Evolutionary conservation across 2,329 filamentous ascomycete species (phyloP).

Genomic region (Fusarium sp.): DNA sequence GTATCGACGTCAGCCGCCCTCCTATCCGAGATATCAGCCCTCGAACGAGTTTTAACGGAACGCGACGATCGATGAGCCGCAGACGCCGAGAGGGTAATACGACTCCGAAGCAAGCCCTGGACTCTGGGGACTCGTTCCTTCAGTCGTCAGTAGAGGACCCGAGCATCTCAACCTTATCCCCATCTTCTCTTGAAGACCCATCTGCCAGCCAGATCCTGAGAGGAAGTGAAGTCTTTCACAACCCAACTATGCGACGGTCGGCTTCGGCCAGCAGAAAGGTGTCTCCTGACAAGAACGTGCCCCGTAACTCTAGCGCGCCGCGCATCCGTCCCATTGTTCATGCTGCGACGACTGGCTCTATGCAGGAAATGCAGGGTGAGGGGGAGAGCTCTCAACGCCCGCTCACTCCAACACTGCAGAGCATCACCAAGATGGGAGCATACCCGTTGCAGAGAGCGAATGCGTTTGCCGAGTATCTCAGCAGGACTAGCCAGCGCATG

Average conservation of each 20-base stretch:
- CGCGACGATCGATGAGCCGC: slow-evolving; percentile 64
- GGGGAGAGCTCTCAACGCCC: slow-evolving; percentile 34
- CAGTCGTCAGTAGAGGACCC: slow-evolving; percentile 79
- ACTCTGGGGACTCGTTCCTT: slow-evolving; percentile 76
- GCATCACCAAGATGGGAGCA: slow-evolving; percentile 70
- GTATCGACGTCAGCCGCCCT: slow-evolving; percentile 62
- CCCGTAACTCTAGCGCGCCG: slow-evolving; percentile 22
- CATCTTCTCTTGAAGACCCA: slow-evolving; percentile 79
- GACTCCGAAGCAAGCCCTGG: slow-evolving; percentile 52
- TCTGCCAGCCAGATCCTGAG: slow-evolving; percentile 92
- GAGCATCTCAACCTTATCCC: slow-evolving; percentile 76
- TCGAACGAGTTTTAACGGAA: slow-evolving; percentile 73
- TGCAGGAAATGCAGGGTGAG: slow-evolving; percentile 32
- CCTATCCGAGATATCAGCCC: slow-evolving; percentile 55
- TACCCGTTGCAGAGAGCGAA: slow-evolving; percentile 88
- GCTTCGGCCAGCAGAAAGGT: slow-evolving; percentile 52
- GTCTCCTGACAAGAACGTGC: slow-evolving; percentile 19
- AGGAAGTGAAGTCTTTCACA: slow-evolving; percentile 88
- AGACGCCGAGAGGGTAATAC: slow-evolving; percentile 44
- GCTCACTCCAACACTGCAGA: slow-evolving; percentile 61
- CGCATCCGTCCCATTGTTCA: slow-evolving; percentile 40
- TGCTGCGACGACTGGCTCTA: slow-evolving; percentile 55
- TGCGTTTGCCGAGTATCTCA: slow-evolving; percentile 84
- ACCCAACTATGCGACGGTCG: slow-evolving; percentile 74
- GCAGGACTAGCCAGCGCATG: slow-evolving; percentile 82